These are phyloP conservation scores for Populus simonii DNA, from an alignment of 345 rosid species.

Conservation along the genomic window DNA sequence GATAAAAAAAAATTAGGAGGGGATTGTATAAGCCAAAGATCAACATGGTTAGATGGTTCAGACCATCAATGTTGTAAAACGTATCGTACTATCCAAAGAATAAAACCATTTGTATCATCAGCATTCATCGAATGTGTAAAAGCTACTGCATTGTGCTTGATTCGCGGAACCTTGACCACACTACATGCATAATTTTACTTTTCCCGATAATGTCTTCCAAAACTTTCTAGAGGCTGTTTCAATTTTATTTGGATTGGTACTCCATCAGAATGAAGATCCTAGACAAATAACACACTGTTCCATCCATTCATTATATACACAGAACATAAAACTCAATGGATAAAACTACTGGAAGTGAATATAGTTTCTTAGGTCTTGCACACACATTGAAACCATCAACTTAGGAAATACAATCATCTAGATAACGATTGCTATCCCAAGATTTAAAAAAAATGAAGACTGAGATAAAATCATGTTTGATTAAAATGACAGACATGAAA, in stretches of 20 bases:
- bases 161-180: neutral
- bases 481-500: no score
- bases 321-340: neutral
- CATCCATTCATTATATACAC: neutral
- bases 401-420: neutral
- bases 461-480: no score
- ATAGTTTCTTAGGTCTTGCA: neutral
- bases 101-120: neutral
- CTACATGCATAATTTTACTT: neutral
- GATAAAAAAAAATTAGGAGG: neutral
- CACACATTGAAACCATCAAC: neutral
- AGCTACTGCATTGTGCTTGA: neutral
- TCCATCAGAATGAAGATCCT: neutral
- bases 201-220: neutral
- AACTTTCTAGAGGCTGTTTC: neutral
- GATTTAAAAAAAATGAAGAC: no score
- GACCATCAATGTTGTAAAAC: neutral
- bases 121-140: neutral
- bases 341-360: neutral
- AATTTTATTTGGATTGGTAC: no score
- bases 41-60: neutral
- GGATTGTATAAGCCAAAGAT: neutral
- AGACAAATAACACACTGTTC: neutral
- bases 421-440: fast-evolving
- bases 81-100: neutral